A percentile compares a stretch with the other conserved stretches of the same genome.
Evolutionary conservation across 2,329 filamentous ascomycete species (phyloP).

Genomic region (Cordyceps tenuipes): DNA sequence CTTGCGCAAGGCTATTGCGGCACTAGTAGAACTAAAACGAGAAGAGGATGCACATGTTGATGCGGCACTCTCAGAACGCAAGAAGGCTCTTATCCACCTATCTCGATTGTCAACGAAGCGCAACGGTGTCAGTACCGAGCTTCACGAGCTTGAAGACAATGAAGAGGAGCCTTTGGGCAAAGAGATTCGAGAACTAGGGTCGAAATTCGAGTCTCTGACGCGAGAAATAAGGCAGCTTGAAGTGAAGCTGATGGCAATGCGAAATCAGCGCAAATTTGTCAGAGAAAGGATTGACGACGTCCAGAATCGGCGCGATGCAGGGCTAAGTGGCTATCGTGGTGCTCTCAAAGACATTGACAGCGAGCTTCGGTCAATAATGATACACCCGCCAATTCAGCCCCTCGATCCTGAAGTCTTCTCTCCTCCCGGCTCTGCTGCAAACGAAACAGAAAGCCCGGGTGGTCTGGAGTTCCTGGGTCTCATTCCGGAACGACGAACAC

Average conservation of each 20-base stretch:
- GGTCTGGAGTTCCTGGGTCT: slow-evolving; percentile 51
- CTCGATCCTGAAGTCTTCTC: slow-evolving; percentile 37
- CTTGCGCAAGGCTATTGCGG: slow-evolving; percentile 53
- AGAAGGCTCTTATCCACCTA: slow-evolving; percentile 49
- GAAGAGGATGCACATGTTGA: slow-evolving; percentile 59
- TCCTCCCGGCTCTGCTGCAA: slow-evolving; percentile 1
- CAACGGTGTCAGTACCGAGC: slow-evolving; percentile 41
- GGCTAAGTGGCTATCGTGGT: slow-evolving; percentile 62
- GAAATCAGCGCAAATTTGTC: slow-evolving; percentile 50
- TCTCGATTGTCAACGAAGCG: slow-evolving; percentile 43
- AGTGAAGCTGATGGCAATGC: slow-evolving; percentile 52
- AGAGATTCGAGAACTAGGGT: slow-evolving; percentile 51
- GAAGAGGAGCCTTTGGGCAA: slow-evolving; percentile 49
- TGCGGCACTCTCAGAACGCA: slow-evolving; percentile 46
- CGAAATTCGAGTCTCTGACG: slow-evolving; percentile 46
- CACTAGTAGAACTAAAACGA: slow-evolving; percentile 56
- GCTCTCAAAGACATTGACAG: slow-evolving; percentile 58
- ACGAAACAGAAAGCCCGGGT: slow-evolving; percentile 19
- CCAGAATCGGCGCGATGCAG: slow-evolving; percentile 58
- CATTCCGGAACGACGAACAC: slow-evolving; percentile 55
- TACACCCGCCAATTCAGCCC: slow-evolving; percentile 45
- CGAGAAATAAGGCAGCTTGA: slow-evolving; percentile 59
- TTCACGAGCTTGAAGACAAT: slow-evolving; percentile 45
- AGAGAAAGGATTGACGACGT: slow-evolving; percentile 52
- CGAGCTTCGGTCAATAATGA: slow-evolving; percentile 52